Percentiles rank a stretch among this genome's conserved stretches.
phyloP scores from a whole-genome alignment of 2,329 filamentous ascomycete species.

The Colletotrichum agaves region DNA sequence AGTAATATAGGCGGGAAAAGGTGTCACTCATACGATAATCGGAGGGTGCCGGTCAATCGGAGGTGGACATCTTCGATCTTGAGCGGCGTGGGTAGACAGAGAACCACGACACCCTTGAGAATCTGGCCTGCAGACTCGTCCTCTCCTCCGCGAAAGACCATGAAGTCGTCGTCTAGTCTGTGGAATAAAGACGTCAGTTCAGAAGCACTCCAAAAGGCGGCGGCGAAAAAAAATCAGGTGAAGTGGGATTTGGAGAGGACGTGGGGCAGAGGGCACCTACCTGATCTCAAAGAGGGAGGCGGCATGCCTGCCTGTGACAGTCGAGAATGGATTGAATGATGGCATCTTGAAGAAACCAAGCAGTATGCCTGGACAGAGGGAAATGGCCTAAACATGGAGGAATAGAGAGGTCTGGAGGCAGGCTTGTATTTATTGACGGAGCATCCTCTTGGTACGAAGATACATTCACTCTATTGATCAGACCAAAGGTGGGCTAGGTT shows the following conservation, averaged over 20 bases:
- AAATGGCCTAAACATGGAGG: slow-evolving; percentile 24
- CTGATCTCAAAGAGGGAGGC: slow-evolving; percentile 69
- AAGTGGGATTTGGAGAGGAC: slow-evolving; percentile 16
- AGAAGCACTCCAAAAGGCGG: not conserved
- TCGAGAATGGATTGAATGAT: slow-evolving; percentile 66
- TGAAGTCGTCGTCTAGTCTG: slow-evolving; percentile 81
- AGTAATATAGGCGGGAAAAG: slow-evolving; percentile 10
- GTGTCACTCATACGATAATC: slow-evolving; percentile 68
- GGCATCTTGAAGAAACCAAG: slow-evolving; percentile 67
- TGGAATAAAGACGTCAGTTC: slow-evolving; percentile 36
- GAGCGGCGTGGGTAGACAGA: slow-evolving; percentile 76
- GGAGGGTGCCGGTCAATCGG: slow-evolving; percentile 75
- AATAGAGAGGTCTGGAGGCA: slow-evolving; percentile 31
- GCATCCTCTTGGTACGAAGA: slow-evolving; percentile 27
- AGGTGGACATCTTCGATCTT: slow-evolving; percentile 79
- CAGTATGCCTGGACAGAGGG: slow-evolving; percentile 52
- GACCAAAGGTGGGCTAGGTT: slow-evolving; percentile 28
- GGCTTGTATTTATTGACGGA: slow-evolving; percentile 36
- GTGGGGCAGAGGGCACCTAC: slow-evolving; percentile 49
- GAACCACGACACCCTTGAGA: slow-evolving; percentile 77
- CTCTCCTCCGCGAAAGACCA: slow-evolving; percentile 80
- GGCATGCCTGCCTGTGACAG: slow-evolving; percentile 61
- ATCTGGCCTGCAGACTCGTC: slow-evolving; percentile 81
- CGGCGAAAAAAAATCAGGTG: not conserved
- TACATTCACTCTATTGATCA: slow-evolving; percentile 29